Conservation (phyloP, 2,329 filamentous ascomycete species). For the Microdochium paspali region DNA sequence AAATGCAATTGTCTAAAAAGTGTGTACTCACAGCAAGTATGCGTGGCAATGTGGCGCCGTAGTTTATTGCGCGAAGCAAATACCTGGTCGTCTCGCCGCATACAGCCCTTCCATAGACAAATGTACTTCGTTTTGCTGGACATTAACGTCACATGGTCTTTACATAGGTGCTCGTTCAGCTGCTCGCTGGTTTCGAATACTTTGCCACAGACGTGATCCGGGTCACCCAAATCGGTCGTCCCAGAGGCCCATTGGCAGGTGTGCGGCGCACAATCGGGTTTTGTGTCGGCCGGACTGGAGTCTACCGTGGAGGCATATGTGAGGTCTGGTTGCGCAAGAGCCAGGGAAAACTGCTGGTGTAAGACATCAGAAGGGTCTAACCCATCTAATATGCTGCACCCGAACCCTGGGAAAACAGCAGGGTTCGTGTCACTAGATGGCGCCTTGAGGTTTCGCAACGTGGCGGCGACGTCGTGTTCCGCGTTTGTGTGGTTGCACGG, state of each 20-base stretch:
- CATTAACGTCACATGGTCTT: slow-evolving; percentile 12
- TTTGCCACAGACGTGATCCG: slow-evolving; percentile 11
- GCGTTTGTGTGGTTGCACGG: slow-evolving; percentile 17
- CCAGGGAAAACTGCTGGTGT: slow-evolving; percentile 3
- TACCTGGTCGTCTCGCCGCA: slow-evolving; percentile 12
- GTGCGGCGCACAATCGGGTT: slow-evolving; percentile 1
- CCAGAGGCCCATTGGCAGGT: slow-evolving; percentile 15
- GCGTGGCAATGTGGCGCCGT: slow-evolving; percentile 19
- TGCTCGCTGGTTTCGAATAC: slow-evolving; percentile 11
- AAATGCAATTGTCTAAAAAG: not conserved
- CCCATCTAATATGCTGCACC: slow-evolving; percentile 4
- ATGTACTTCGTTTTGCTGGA: slow-evolving; percentile 16
- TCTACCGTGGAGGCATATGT: slow-evolving; percentile 1
- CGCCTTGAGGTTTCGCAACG: slow-evolving; percentile 14
- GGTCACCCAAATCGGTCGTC: slow-evolving; percentile 2
- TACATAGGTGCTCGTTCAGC: slow-evolving; percentile 16
- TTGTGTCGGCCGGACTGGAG: not conserved
- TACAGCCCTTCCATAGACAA: slow-evolving; percentile 19
- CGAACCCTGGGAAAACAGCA: slow-evolving; percentile 5
- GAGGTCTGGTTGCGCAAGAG: slow-evolving; percentile 1
- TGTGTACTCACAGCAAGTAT: slow-evolving; percentile 17
- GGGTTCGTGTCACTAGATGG: slow-evolving; percentile 5
- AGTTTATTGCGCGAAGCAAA: slow-evolving; percentile 21
- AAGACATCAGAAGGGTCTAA: slow-evolving; percentile 5
- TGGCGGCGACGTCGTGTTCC: slow-evolving; percentile 18